These are phyloP conservation scores for Vitis hybrid DNA, from an alignment of 177 flowering plant species.

Conservation along the genomic window DNA sequence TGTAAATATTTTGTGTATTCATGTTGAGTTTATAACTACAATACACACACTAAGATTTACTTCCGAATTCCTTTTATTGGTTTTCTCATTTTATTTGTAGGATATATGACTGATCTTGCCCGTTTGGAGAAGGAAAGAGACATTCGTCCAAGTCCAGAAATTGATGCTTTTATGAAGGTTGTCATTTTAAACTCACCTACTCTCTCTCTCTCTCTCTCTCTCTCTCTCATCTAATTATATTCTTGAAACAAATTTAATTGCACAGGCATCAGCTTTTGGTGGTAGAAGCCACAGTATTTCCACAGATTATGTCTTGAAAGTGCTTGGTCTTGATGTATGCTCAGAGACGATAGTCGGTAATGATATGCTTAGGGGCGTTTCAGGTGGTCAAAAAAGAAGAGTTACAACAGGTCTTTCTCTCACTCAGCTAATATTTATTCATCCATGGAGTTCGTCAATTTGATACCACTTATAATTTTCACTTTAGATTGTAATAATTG, in stretches of 20 bases:
- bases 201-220: neutral
- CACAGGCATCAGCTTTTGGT: slow-evolving; percentile 74
- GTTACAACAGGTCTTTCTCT: slow-evolving; percentile 73
- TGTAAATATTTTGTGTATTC: too few species aligned
- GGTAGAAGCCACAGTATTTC: slow-evolving; percentile 68
- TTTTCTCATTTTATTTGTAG: slow-evolving; percentile 31
- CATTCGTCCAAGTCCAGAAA: slow-evolving; percentile 81
- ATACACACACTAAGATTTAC: neutral
- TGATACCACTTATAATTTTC: too few species aligned
- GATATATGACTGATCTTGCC: slow-evolving; percentile 50
- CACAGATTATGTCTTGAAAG: slow-evolving; percentile 86
- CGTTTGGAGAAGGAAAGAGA: slow-evolving; percentile 71
- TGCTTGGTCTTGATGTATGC: slow-evolving; percentile 89
- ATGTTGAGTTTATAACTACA: too few species aligned
- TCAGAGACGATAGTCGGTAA: slow-evolving; percentile 82
- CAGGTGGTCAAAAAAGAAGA: slow-evolving; percentile 93
- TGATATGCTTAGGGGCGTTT: slow-evolving; percentile 91
- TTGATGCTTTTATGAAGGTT: slow-evolving; percentile 98
- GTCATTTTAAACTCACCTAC: slow-evolving; percentile 1
- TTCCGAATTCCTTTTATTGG: neutral
- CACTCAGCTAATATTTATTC: neutral
- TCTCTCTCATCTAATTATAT: neutral
- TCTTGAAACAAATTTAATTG: slow-evolving; percentile 6
- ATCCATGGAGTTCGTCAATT: neutral
- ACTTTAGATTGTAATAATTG: too few species aligned